Conservation (phyloP, 2,329 filamentous ascomycete genomes). For the Aspergillus spinulosporus region DNA sequence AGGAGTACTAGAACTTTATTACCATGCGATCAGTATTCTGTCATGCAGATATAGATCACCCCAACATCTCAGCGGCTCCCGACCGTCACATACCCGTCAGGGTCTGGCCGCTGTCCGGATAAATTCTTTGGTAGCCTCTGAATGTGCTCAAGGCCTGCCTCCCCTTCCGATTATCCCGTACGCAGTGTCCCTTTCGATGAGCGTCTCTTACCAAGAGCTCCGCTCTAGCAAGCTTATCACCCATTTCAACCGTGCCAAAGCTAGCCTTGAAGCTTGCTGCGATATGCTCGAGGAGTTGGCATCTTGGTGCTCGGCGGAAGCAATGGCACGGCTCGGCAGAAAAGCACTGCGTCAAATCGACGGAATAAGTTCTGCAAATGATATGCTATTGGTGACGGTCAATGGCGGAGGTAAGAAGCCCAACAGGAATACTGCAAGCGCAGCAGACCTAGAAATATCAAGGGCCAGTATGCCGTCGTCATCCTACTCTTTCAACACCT, state of each 20-base stretch:
- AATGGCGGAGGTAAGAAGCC: background rate
- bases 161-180: constrained; percentile 59
- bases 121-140: constrained; percentile 52
- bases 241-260: constrained; percentile 37
- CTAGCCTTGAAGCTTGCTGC: constrained; percentile 38
- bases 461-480: background rate
- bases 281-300: constrained; percentile 37
- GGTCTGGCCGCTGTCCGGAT: constrained; percentile 58
- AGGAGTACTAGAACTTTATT: constrained; percentile 57
- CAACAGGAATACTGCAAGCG: background rate
- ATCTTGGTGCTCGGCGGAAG: constrained; percentile 44
- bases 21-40: constrained; percentile 58
- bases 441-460: background rate
- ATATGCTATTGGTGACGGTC: background rate
- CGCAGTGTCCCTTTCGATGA: constrained; percentile 56
- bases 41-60: constrained; percentile 51
- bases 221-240: constrained; percentile 52
- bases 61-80: constrained; percentile 10
- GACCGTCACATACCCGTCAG: constrained; percentile 54
- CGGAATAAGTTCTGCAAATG: constrained; percentile 10
- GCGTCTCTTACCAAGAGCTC: constrained; percentile 58
- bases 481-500: background rate
- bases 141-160: constrained; percentile 49
- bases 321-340: constrained; percentile 44
- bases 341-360: constrained; percentile 39